Evolutionary conservation across 345 rosid genomes (phyloP).

Genomic region (Sonneratia caseolaris): DNA sequence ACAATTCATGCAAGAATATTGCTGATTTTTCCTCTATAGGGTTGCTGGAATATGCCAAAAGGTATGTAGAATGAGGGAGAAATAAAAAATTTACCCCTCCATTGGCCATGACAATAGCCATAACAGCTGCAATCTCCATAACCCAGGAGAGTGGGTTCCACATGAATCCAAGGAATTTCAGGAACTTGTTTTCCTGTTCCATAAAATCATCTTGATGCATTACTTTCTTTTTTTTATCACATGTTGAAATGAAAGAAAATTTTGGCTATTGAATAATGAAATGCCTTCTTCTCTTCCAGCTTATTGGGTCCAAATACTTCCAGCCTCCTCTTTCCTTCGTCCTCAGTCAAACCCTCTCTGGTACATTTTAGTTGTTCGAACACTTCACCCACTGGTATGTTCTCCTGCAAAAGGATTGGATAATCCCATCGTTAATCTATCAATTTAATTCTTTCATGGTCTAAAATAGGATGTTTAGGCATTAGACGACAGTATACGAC

Average conservation of each 20-base stretch:
- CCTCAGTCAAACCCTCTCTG: conserved; percentile 54
- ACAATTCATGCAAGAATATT: neutral
- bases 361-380: conserved; percentile 76
- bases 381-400: conserved; percentile 79
- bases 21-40: no score
- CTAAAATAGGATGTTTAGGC: no score
- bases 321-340: conserved; percentile 75
- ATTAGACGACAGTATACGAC: neutral
- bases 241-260: neutral
- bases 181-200: conserved; percentile 55
- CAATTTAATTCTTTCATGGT: no score
- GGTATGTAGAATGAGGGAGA: neutral
- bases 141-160: conserved; percentile 97
- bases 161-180: conserved; percentile 86
- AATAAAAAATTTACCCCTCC: conserved; percentile 42
- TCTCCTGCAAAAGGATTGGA: conserved; percentile 34
- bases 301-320: conserved; percentile 79
- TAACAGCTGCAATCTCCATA: conserved; percentile 78
- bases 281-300: conserved; percentile 74
- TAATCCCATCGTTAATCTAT: no score
- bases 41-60: neutral
- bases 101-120: conserved; percentile 77
- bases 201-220: neutral
- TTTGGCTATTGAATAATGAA: neutral
- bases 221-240: neutral